Evolutionary conservation across 1,284 basidiomycete species (phyloP), one percentile per base, ranked within the genome.

Genomic region (Quambalaria eucalypti): DNA sequence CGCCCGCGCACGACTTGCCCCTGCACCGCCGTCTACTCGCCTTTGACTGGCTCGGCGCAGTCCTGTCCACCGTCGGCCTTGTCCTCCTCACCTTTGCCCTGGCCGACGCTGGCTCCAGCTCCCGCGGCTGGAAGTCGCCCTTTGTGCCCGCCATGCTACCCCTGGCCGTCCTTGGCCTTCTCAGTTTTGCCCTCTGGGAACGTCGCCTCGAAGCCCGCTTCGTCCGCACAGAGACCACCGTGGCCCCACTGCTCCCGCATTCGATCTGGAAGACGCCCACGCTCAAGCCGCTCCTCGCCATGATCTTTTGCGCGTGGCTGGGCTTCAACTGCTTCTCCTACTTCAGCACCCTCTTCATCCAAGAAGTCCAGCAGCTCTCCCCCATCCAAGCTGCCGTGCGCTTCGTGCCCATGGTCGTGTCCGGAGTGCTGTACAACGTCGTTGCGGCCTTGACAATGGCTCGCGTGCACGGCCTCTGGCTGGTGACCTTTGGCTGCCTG

Each of bases 11-110:
- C 25, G 31, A 52, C 7, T 16, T 16, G 5, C n/a, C 25, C n/a
- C 16, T 33, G 28, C 10, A n/a, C 19, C 44, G 48, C 10, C 29
- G 28, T 23, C 52, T 69, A 25, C 51, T 55, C 50, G 60, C 58
- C 7, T 68, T 93, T 0, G 90, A 95, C 69, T 91, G 87, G 87
- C 68, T 88, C 21, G 90, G 90, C 4, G 86, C 86, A 0, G 77
- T 82, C 19, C 76, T 91, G 29, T 80, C 88, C 46, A 90, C 87
- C 0, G 73, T 80, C 0, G 89, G 87, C 0, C 78, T 92, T 12
- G 84, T 87, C 0, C 78, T 92, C 2, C 80, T 93, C 60, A 81
- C 87, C 10, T 92, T 91, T 67, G 83, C 85, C 0, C 81, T 93
- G 1, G 84, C 85, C 46, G 83, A 88, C 67, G 88, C 86, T 1